Base-by-base conservation (phyloP, 345 rosid species). In the Salix brachista region DNA sequence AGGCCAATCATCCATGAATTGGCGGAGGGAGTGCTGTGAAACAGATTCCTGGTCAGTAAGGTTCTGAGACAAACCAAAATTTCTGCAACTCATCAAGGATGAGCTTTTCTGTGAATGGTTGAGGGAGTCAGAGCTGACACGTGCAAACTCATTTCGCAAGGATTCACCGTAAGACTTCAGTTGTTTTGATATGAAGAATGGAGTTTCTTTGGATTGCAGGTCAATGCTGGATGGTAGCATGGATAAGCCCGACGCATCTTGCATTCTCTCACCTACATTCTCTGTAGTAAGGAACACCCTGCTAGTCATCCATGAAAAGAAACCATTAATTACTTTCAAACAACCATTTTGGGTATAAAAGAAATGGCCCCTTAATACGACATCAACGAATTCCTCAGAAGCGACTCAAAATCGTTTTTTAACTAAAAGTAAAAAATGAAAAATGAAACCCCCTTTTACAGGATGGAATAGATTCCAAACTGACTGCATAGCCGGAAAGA, bases 1-100 rank as follows among this genome's bases (percentile, higher is more conserved):
- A 34, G 92, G 86, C 90, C 94, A 88, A 52, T 86, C 86, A 9
- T 90, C 89, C 84, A 87, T 89, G 85, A 91, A 90, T 67, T 89
- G 92, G 65, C 81, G 88, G 50, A 86, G 64, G 46, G 87, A 85
- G 32, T 85, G 83, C 19, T 90, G 88, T 12, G 87, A 73, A 75
- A 80, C 80, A 28, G 80, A 81, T 75, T 83, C 85, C 75, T 72
- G 83, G 75, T 70, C 77, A 30, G 77, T 52, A 10, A 80, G 80
- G 67, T 87, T 82, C 10, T 81, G 82, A 10, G 89, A 77, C 50
- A 88, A 83, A 36, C 86, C 87, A 48, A 79, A 86, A 74, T 71
- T 82, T 34, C 83, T 75, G 83, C 83, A 76, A 32, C 68, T 76
- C 13, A 79, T 73, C 77, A 80, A 25, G 75, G 87, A 48, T 14